Evolutionary conservation across 1,284 basidiomycete species (phyloP).

Genomic region (Pterulicium gracile): DNA sequence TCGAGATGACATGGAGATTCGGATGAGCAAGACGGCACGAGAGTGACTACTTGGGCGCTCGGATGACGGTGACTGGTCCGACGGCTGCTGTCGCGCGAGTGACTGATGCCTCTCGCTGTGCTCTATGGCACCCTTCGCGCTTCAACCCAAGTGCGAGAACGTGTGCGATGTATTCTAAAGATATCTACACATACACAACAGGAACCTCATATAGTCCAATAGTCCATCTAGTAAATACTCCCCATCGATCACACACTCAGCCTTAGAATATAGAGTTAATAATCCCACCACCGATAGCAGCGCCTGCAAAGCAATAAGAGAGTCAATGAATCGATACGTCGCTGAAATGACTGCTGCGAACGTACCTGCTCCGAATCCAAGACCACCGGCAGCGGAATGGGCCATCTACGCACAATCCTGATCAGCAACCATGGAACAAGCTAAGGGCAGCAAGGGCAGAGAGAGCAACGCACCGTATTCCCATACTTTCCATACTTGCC

Average conservation of each 20-base stretch:
- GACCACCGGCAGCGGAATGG: slow-evolving; percentile 56
- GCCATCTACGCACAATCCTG: slow-evolving; percentile 53
- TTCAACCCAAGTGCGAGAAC: no score
- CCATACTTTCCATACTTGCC: slow-evolving; percentile 45
- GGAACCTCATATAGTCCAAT: no score
- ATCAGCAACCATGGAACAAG: slow-evolving; percentile 10
- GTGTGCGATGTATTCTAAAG: no score
- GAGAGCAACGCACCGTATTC: slow-evolving; percentile 35
- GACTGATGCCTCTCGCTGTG: no score
- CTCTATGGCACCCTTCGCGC: no score
- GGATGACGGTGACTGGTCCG: no score
- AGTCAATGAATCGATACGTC: slow-evolving; percentile 1
- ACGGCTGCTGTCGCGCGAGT: no score
- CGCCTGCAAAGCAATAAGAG: slow-evolving; percentile 14
- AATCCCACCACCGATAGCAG: slow-evolving; percentile 29
- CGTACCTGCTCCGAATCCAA: slow-evolving; percentile 53
- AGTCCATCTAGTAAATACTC: no score
- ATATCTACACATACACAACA: no score
- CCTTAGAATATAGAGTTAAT: slow-evolving; percentile 22
- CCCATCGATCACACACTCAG: no score
- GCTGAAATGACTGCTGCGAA: not conserved
- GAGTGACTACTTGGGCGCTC: slow-evolving; percentile 6
- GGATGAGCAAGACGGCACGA: not conserved
- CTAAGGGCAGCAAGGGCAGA: not conserved
- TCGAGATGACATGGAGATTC: slow-evolving; percentile 33